Conservation (phyloP, 1,139 yeast genomes). For the Candida pseudoviswanathii region DNA sequence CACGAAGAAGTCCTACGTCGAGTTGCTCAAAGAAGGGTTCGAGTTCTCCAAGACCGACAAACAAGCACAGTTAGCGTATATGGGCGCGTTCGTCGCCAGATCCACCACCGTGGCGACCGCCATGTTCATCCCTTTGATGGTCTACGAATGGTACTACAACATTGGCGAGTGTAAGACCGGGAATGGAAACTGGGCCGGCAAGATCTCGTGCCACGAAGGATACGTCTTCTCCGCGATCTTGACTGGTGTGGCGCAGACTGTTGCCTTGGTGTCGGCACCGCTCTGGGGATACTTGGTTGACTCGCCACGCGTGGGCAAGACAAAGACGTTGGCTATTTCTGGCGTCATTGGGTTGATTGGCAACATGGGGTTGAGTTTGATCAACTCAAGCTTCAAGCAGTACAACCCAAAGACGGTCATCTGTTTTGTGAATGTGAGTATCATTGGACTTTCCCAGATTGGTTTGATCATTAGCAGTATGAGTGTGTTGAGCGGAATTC, state of each 20-base stretch:
- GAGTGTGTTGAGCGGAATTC: slow-evolving; percentile 40
- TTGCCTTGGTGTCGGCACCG: slow-evolving; percentile 62
- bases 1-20: slow-evolving; percentile 22
- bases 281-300: slow-evolving; percentile 63
- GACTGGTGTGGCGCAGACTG: slow-evolving; percentile 65
- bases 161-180: slow-evolving; percentile 50
- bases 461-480: slow-evolving; percentile 58
- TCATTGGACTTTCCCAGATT: slow-evolving; percentile 50
- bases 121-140: slow-evolving; percentile 64
- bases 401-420: slow-evolving; percentile 39
- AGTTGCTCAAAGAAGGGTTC: slow-evolving; percentile 49
- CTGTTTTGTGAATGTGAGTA: slow-evolving; percentile 35
- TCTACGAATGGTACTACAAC: slow-evolving; percentile 55
- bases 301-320: slow-evolving; percentile 37
- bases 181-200: slow-evolving; percentile 30
- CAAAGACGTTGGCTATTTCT: slow-evolving; percentile 26
- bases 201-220: slow-evolving; percentile 59
- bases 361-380: slow-evolving; percentile 31
- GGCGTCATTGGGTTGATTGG: slow-evolving; percentile 46
- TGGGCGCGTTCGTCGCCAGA: slow-evolving; percentile 66
- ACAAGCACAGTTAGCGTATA: slow-evolving; percentile 52
- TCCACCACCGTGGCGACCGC: slow-evolving; percentile 63
- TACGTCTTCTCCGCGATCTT: slow-evolving; percentile 66
- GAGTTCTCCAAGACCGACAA: slow-evolving; percentile 30
- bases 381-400: slow-evolving; percentile 13